These are phyloP conservation scores for Agaricus bisporus DNA, from an alignment of 768 basidiomycete genomes.

Conservation along the genomic window DNA sequence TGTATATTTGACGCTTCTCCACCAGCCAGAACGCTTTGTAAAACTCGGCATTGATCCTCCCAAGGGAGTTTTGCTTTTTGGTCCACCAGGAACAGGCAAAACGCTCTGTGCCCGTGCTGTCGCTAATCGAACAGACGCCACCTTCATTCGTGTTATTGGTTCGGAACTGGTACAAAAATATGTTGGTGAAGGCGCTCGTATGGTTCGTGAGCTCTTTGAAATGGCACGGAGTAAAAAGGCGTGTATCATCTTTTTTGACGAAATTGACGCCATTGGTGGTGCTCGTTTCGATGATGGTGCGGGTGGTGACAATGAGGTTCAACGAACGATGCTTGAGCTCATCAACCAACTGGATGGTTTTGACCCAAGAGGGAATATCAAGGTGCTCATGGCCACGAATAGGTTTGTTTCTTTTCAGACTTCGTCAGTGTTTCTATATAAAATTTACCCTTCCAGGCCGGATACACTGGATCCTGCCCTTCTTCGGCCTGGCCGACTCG, in stretches of 20 bases:
- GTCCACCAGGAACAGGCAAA: slow-evolving; percentile 97
- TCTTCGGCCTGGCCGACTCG: slow-evolving; percentile 90
- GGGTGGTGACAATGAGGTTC: slow-evolving; percentile 98
- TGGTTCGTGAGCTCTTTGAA: slow-evolving; percentile 98
- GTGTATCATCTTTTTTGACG: slow-evolving; percentile 99
- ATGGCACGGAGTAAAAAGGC: slow-evolving; percentile 99
- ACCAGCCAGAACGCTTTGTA: slow-evolving; percentile 96
- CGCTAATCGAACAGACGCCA: slow-evolving; percentile 97
- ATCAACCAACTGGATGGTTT: slow-evolving; percentile 99
- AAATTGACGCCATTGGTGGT: slow-evolving; percentile 97
- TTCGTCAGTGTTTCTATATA: not conserved
- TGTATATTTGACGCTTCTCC: slow-evolving; percentile 12
- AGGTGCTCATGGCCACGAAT: slow-evolving; percentile 99
- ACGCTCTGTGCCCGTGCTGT: slow-evolving; percentile 98
- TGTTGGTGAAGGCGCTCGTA: slow-evolving; percentile 96
- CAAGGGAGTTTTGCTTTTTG: slow-evolving; percentile 94
- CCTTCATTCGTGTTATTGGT: slow-evolving; percentile 98
- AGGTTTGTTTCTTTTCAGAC: slow-evolving; percentile 41
- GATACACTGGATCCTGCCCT: slow-evolving; percentile 98
- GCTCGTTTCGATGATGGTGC: slow-evolving; percentile 98
- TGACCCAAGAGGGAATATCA: slow-evolving; percentile 98
- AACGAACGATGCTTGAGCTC: slow-evolving; percentile 97
- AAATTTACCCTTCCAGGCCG: slow-evolving; percentile 47
- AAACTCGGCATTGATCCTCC: slow-evolving; percentile 98
- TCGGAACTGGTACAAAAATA: slow-evolving; percentile 99